phyloP scores from a whole-genome alignment of 345 rosid genomes.

The Raphanus sativus region DNA sequence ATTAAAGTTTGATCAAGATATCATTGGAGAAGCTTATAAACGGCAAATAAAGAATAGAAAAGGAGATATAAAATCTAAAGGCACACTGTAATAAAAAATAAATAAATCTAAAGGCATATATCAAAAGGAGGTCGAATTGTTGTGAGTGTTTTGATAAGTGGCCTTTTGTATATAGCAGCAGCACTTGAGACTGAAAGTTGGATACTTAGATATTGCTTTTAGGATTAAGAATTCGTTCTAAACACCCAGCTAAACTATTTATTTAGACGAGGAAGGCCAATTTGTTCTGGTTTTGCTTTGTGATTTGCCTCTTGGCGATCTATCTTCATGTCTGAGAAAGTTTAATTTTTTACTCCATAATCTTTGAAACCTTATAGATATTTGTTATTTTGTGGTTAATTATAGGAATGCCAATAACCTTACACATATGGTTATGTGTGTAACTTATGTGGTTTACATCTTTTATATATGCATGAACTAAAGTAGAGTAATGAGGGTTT shows the following conservation, averaged over 20 bases:
- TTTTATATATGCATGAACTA: slow-evolving; percentile 20
- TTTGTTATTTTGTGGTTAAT: not conserved
- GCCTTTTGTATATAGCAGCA: slow-evolving; percentile 29
- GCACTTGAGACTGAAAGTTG: slow-evolving; percentile 34
- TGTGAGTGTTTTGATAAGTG: slow-evolving; percentile 40
- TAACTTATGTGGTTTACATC: not conserved
- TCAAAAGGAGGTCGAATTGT: slow-evolving; percentile 43
- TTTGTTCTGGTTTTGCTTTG: slow-evolving; percentile 27
- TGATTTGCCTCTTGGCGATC: slow-evolving; percentile 30
- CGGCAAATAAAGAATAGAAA: slow-evolving; percentile 1
- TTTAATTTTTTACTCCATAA: not conserved
- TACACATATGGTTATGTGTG: slow-evolving; percentile 19
- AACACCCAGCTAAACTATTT: not conserved
- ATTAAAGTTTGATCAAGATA: slow-evolving; percentile 41
- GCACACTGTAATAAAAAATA: not conserved
- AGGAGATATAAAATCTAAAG: slow-evolving; percentile 25
- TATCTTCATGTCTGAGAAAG: not conserved
- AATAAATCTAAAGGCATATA: slow-evolving; percentile 40
- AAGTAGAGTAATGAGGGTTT: slow-evolving; percentile 11
- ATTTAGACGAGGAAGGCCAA: slow-evolving; percentile 18
- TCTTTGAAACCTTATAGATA: slow-evolving; percentile 15
- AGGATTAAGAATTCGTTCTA: slow-evolving; percentile 15
- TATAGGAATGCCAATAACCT: slow-evolving; percentile 1
- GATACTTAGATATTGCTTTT: slow-evolving; percentile 37
- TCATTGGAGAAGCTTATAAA: slow-evolving; percentile 30